phyloP scores from a whole-genome alignment of 2,329 filamentous ascomycete genomes.

The Neofusicoccum parvum region DNA sequence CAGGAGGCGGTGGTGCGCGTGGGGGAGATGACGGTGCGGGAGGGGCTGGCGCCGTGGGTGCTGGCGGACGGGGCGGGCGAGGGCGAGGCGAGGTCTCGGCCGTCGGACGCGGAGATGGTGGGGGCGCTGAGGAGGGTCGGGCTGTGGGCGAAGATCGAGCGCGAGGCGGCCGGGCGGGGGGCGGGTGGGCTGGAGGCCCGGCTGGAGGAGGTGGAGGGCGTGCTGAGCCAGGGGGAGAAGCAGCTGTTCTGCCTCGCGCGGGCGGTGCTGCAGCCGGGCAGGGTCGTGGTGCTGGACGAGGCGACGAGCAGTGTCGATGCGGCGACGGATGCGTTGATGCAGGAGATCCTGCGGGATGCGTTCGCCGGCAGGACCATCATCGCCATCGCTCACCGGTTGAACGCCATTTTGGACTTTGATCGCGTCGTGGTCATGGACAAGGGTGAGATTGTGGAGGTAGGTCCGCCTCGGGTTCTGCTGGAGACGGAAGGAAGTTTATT shows the following conservation, averaged over 20 bases:
- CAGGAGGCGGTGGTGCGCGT: too few relatives aligned
- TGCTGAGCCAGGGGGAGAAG: slow-evolving; percentile 53
- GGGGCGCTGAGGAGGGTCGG: slow-evolving; percentile 25
- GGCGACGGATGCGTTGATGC: slow-evolving; percentile 60
- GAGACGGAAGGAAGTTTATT: slow-evolving; percentile 23
- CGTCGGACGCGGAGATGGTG: slow-evolving; percentile 24
- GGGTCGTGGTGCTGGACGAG: slow-evolving; percentile 36
- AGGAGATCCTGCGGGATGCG: slow-evolving; percentile 56
- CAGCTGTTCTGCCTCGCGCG: slow-evolving; percentile 66
- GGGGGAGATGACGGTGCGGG: too few relatives aligned
- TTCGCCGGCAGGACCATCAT: slow-evolving; percentile 63
- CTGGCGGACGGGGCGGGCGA: too few relatives aligned
- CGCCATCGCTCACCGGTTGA: slow-evolving; percentile 58
- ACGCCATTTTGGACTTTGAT: slow-evolving; percentile 59
- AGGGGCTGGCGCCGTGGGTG: too few relatives aligned
- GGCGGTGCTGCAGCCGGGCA: slow-evolving; percentile 51
- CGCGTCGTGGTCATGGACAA: slow-evolving; percentile 54
- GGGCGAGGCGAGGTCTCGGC: neutral
- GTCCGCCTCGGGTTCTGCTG: slow-evolving; percentile 19
- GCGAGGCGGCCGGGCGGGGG: neutral
- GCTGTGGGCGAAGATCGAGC: slow-evolving; percentile 25
- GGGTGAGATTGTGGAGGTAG: slow-evolving; percentile 50
- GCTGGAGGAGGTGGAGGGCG: slow-evolving; percentile 23
- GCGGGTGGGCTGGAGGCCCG: slow-evolving; percentile 21
- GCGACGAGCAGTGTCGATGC: slow-evolving; percentile 29